These are phyloP conservation scores for Infundibulicybe gibba DNA, from an alignment of 768 basidiomycete genomes.

Conservation along the genomic window DNA sequence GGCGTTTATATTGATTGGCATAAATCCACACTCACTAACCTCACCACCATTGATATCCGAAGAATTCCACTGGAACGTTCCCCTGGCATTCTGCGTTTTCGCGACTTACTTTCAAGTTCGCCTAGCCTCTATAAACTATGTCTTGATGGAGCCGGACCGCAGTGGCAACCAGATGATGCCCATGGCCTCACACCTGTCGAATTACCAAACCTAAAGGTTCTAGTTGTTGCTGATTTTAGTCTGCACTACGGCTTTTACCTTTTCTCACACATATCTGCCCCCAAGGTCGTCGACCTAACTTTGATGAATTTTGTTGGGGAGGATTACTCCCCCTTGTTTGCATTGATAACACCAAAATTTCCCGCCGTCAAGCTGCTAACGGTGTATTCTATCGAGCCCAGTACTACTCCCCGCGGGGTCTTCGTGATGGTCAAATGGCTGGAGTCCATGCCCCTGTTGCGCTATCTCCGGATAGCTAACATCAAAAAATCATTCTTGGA, in stretches of 20 bases:
- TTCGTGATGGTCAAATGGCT: constrained; percentile 44
- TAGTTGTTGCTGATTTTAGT: constrained; percentile 57
- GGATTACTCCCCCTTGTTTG: constrained; percentile 49
- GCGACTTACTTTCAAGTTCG: constrained; percentile 44
- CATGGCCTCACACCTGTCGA: constrained; percentile 31
- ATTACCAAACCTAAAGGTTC: constrained; percentile 45
- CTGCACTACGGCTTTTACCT: constrained; percentile 43
- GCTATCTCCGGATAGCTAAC: constrained; percentile 45
- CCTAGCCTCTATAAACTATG: constrained; percentile 51
- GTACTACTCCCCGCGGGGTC: constrained; percentile 16
- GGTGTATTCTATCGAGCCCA: constrained; percentile 40
- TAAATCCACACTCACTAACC: constrained; percentile 41
- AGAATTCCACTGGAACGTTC: constrained; percentile 50
- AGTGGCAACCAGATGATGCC: constrained; percentile 19
- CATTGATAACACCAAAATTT: constrained; percentile 41
- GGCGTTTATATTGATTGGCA: constrained; percentile 64
- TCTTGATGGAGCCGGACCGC: constrained; percentile 62
- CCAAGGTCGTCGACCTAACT: constrained; percentile 54
- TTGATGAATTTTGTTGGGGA: constrained; percentile 49
- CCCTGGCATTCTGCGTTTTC: constrained; percentile 49
- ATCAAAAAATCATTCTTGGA: constrained; percentile 39
- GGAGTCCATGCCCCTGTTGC: constrained; percentile 53
- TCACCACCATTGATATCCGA: constrained; percentile 64
- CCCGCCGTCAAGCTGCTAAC: constrained; percentile 53
- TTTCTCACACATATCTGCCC: constrained; percentile 48